Evolutionary conservation across 805 yeast species (phyloP), one percentile per base, ranked within the genome.

Genomic region (Wickerhamomyces subpelliculosus): DNA sequence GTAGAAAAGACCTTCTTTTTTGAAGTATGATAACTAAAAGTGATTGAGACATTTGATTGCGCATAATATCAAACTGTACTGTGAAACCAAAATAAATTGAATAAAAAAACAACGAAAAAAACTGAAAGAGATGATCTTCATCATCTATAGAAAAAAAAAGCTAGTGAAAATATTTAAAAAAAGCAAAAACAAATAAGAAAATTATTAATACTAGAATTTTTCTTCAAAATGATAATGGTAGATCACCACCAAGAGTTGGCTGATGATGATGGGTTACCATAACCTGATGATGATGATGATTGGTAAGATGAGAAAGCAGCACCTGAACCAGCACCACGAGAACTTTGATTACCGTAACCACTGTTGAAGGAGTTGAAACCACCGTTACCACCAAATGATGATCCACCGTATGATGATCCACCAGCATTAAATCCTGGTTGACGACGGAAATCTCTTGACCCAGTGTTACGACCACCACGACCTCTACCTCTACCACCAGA

Each of bases 401-500:
- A 41, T 37, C 52, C 46, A 29, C 55, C 53, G n/a, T n/a, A n/a
- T 40, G 58, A 43, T 35, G 37, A 41, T 37, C 52, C 46, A 29
- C 55, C 53, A 25, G 46, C 48, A 41, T 45, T 40, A 42, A 26
- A 30, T 27, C 43, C 38, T 42, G 56, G 55, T 43, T 60, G 61
- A 46, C 70, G 70, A 62, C 80, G 73, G 70, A 61, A 70, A 57
- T 75, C 80, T 49, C 77, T 70, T 47, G 60, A 64, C 44, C 59
- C 61, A 44, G 47, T 54, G 47, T 54, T 45, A 45, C 70, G 64
- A 41, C 70, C 65, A 41, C 76, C 68, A 40, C 68, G 55, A 39
- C 80, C 68, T 48, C 80, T 69, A 45, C 79, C 67, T 44, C 79
- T 68, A 47, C 78, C 70, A 42, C 84, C 75, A 45, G 78, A 68